Percentiles rank a stretch among this genome's conserved stretches.
Evolutionary conservation across 2,329 filamentous ascomycete genomes (phyloP).

Genomic region (Hypoxylon sp.): DNA sequence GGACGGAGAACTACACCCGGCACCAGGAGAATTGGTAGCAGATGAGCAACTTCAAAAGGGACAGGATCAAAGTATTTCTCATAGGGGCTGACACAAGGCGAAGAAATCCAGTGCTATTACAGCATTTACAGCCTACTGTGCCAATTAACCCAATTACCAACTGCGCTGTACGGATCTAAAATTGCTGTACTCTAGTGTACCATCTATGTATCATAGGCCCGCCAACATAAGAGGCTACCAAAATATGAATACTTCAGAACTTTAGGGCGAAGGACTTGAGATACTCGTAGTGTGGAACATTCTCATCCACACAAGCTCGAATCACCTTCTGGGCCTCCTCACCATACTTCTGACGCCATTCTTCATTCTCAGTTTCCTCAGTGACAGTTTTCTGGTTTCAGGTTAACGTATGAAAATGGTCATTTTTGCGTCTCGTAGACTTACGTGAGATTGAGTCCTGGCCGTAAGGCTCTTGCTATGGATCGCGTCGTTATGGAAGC

Average conservation of each 20-base stretch:
- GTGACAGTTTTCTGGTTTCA: conserved; percentile 71
- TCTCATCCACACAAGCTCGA: conserved; percentile 77
- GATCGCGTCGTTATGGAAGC: conserved; percentile 96
- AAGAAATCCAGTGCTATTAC: conserved; percentile 16
- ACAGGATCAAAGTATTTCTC: conserved; percentile 15
- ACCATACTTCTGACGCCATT: conserved; percentile 83
- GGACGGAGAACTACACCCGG: conserved; percentile 10
- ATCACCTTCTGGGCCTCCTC: conserved; percentile 79
- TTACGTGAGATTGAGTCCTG: conserved; percentile 73
- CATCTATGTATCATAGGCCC: conserved; percentile 46
- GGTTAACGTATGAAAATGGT: conserved; percentile 46
- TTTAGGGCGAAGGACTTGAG: conserved; percentile 82
- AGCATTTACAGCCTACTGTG: conserved; percentile 34
- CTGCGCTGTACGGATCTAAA: conserved; percentile 35
- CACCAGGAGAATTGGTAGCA: conserved; percentile 28
- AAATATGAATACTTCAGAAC: conserved; percentile 57
- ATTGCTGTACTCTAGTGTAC: conserved; percentile 50
- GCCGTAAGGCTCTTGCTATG: conserved; percentile 82
- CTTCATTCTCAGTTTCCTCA: conserved; percentile 75
- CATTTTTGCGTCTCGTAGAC: conserved; percentile 46
- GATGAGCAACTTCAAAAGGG: conserved; percentile 34
- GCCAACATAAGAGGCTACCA: conserved; percentile 20
- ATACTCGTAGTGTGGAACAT: conserved; percentile 83
- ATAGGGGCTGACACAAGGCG: conserved; percentile 25
- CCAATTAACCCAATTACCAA: conserved; percentile 27